Evolutionary conservation across 495 filamentous ascomycete species (phyloP), one percentile per base, ranked within the genome.

Genomic region (Aspergillus avenaceus): DNA sequence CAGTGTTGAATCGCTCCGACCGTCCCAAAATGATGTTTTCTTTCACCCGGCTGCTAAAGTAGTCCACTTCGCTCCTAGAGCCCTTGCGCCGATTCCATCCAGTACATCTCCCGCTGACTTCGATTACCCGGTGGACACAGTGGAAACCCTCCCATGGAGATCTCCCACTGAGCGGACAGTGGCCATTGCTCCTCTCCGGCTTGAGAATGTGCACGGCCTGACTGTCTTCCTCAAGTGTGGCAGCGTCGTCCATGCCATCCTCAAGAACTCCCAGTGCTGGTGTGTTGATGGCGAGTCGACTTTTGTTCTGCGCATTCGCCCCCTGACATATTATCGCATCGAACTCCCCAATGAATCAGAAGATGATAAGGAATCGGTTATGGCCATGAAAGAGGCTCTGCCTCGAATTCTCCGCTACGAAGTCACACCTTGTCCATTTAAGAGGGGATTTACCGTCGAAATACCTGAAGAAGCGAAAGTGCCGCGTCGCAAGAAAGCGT

Each of bases 181-280:
- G 44, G 90, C 90, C 51, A 80, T 85, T 53, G 90, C 90, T 8
- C 82, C 84, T 5, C 75, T 96, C 38, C 77, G 84, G 42, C 83
- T 96, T 46, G 91, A 96, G 64, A 82, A 83, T 49, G 84, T 91
- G 22, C 84, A 87, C 6, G 85, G 87, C 8, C 83, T 88, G 36
- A 86, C 91, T 0, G 86, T 86, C 14, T 96, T 96, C 62, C 78
- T 96, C 8, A 89, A 85, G 67, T 95, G 88, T 56, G 87, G 88
- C 47, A 74, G 77, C 54, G 82, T 88, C 23, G 78, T 95, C 8
- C 87, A 88, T 55, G 84, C 91, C 38, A 92, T 96, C 37, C 63
- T 96, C 29, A 86, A 88, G 8, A 93, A 87, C 64, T 92, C 87
- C 16, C 88, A 93, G 62, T 93, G 84, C 52, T 96, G 91, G 91